Evolutionary conservation across 148 eudicot genomes (phyloP).

Genomic region (Silene uniflora): DNA sequence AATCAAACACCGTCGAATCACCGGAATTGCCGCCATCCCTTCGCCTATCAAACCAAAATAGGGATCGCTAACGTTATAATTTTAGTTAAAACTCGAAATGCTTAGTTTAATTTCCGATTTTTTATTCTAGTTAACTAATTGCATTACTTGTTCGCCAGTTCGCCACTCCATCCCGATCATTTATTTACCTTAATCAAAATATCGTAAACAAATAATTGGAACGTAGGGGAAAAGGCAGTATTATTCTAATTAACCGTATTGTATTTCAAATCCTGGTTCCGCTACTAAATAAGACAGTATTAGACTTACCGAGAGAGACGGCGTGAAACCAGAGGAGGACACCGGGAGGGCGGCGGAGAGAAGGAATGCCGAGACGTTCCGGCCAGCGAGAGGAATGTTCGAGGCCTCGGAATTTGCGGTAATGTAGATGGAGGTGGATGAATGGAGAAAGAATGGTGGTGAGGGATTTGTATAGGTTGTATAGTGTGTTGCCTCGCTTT

Average conservation of each 20-base stretch:
- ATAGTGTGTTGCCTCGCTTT: constrained; percentile 48
- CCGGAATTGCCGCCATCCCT: constrained; percentile 81
- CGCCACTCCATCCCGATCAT: too few species aligned
- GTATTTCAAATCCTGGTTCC: too few species aligned
- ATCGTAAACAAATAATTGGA: too few species aligned
- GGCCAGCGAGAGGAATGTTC: constrained; percentile 77
- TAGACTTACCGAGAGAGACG: constrained; percentile 67
- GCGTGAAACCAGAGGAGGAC: constrained; percentile 89
- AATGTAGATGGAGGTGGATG: constrained; percentile 58
- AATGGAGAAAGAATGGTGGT: constrained; percentile 61
- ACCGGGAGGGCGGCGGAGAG: constrained; percentile 72
- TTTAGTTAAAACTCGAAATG: too few species aligned
- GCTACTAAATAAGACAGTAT: not conserved
- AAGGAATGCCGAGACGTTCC: constrained; percentile 79
- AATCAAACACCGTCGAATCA: constrained; percentile 55
- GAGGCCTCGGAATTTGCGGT: constrained; percentile 64
- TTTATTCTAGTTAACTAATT: too few species aligned
- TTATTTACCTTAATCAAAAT: too few species aligned
- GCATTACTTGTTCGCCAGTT: too few species aligned
- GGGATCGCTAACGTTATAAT: not conserved
- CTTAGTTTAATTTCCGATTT: too few species aligned
- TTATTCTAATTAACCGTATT: too few species aligned
- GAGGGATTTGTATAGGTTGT: constrained; percentile 56
- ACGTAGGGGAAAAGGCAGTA: too few species aligned
- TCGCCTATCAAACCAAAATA: constrained; percentile 47